A percentile compares a stretch with the other conserved stretches of the same genome.
phyloP scores from a whole-genome alignment of 805 yeast genomes.

The Maudiozyma bulderi region DNA sequence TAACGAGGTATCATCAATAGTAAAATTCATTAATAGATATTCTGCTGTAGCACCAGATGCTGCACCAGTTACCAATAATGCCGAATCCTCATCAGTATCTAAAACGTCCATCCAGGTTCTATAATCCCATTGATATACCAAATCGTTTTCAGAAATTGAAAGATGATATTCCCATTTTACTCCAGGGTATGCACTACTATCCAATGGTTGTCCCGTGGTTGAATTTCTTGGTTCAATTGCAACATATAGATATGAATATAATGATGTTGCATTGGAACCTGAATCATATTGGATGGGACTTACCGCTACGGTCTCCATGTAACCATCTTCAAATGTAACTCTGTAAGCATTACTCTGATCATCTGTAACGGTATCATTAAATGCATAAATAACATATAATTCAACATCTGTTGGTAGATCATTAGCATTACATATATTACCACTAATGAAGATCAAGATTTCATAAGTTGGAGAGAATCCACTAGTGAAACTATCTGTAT shows the following conservation, averaged over 20 bases:
- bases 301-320: slow-evolving; percentile 22
- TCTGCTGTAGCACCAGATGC: slow-evolving; percentile 28
- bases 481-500: background rate
- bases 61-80: slow-evolving; percentile 53
- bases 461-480: slow-evolving; percentile 14
- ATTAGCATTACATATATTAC: slow-evolving; percentile 28
- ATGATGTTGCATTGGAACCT: slow-evolving; percentile 10
- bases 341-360: slow-evolving; percentile 10
- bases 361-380: slow-evolving; percentile 16
- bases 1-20: slow-evolving; percentile 19
- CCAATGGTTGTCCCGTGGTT: slow-evolving; percentile 12
- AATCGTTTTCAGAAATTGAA: slow-evolving; percentile 53
- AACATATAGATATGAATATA: slow-evolving; percentile 19
- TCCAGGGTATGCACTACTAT: background rate
- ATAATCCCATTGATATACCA: slow-evolving; percentile 63
- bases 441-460: slow-evolving; percentile 26
- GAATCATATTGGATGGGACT: slow-evolving; percentile 13
- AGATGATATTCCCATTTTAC: slow-evolving; percentile 50
- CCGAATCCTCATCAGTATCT: slow-evolving; percentile 63
- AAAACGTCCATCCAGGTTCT: slow-evolving; percentile 45
- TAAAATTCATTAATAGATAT: slow-evolving; percentile 7
- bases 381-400: slow-evolving; percentile 20
- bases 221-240: slow-evolving; percentile 19
- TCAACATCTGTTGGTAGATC: slow-evolving; percentile 9
- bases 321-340: slow-evolving; percentile 21